These are phyloP conservation scores for Pichia inconspicua DNA, from an alignment of 1,139 yeast species.

Conservation along the genomic window DNA sequence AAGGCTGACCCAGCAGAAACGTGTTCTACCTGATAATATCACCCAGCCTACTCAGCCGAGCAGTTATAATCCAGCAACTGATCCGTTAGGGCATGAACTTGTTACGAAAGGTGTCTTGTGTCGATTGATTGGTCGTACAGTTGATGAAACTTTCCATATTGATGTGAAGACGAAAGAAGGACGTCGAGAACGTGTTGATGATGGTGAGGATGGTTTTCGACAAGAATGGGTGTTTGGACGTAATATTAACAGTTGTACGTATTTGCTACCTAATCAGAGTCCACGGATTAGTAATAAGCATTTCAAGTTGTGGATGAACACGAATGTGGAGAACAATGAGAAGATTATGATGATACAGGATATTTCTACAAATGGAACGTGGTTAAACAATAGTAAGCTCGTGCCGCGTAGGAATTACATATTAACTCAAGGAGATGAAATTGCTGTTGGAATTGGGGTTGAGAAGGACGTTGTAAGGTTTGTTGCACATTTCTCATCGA, in stretches of 20 bases:
- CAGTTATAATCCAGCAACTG: slow-evolving; percentile 29
- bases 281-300: slow-evolving; percentile 73
- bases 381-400: slow-evolving; percentile 63
- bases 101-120: slow-evolving; percentile 38
- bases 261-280: slow-evolving; percentile 49
- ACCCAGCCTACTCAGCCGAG: slow-evolving; percentile 62
- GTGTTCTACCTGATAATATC: slow-evolving; percentile 31
- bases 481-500: slow-evolving; percentile 51
- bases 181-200: slow-evolving; percentile 17
- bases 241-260: slow-evolving; percentile 49
- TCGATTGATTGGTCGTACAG: slow-evolving; percentile 53
- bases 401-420: slow-evolving; percentile 78
- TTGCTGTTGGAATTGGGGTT: slow-evolving; percentile 84
- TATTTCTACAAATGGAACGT: slow-evolving; percentile 84
- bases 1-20: neutral
- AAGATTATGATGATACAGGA: slow-evolving; percentile 53
- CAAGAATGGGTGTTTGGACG: slow-evolving; percentile 76
- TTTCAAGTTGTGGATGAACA: slow-evolving; percentile 58
- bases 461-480: slow-evolving; percentile 67
- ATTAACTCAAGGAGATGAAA: slow-evolving; percentile 85
- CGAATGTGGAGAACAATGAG: slow-evolving; percentile 25
- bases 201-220: slow-evolving; percentile 30
- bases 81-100: slow-evolving; percentile 31
- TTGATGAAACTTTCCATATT: slow-evolving; percentile 21
- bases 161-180: slow-evolving; percentile 27